Percentiles rank a stretch among this genome's conserved stretches.
Conservation (phyloP, 2,329 filamentous ascomycete genomes). For the Colletotrichum karsti region DNA sequence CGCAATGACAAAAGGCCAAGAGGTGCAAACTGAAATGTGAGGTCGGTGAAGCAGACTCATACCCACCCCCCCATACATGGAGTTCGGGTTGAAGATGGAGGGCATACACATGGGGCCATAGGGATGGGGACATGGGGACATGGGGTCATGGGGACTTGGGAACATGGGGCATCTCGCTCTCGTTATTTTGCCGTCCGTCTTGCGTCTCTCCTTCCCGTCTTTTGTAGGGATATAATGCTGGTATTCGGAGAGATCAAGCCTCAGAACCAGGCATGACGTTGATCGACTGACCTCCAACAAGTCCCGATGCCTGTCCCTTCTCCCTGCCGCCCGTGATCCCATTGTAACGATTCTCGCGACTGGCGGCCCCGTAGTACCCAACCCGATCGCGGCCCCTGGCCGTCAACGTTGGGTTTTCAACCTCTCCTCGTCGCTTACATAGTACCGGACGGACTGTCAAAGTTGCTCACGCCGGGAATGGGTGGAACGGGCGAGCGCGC, state of each 20-base stretch:
- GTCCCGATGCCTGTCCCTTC: too few species aligned
- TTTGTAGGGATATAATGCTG: not conserved
- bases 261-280: not conserved
- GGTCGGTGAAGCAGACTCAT: not conserved
- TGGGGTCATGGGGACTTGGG: not conserved
- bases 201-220: not conserved
- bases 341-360: not conserved
- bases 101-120: not conserved
- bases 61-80: not conserved
- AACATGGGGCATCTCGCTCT: not conserved
- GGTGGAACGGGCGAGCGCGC: not conserved
- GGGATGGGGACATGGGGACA: not conserved
- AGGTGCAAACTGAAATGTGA: conserved; percentile 1
- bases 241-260: not conserved
- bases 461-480: not conserved
- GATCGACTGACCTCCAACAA: too few species aligned
- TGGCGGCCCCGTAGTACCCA: too few species aligned
- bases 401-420: not conserved
- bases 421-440: not conserved
- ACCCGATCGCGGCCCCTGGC: not conserved
- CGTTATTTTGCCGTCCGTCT: conserved; percentile 6
- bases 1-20: conserved; percentile 4
- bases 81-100: not conserved
- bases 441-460: too few species aligned
- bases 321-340: not conserved